Base-by-base conservation (phyloP, 2,329 filamentous ascomycete genomes). In the Pezicula radicicola region DNA sequence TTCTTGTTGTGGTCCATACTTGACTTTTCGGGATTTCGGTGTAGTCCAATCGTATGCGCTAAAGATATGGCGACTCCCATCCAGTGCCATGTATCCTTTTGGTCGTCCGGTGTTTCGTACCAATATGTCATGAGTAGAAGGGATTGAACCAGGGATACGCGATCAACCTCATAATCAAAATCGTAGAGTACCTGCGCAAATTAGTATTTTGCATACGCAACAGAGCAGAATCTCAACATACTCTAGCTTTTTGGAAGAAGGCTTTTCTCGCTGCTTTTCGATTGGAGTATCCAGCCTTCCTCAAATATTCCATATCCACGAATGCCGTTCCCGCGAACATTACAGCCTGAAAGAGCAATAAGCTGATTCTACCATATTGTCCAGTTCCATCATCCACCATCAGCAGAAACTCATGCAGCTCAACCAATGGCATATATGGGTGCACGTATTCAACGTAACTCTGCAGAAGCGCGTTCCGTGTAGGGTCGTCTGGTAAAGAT, bases 81-180 rank as follows among this genome's bases (percentile, higher is more conserved):
- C 93, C 92, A 97, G 67, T 97, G 92, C 89, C 93, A 97, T 43
- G 92, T 97, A 68, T 97, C 93, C 70, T 97, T 97, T 67, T 96
- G 91, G 68, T 97, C 93, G 70, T 97, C 91, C 0, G 92, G 92
- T 12, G 91, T 96, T 71, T 97, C 92, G 68, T 97, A 97, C 88
- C 93, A 97, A 69, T 96, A 96, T 3, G 92, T 96, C 88, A 97
- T 92, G 54, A 97, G 79, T 21, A 97, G 77, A 19, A 97, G 77
- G 4, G 89, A 87, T 70, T 97, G 93, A 15, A 97, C 91, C 21
- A 97, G 80, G 18, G 91, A 84, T 52, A 97, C 86, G 48, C 92
- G 88, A 68, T 97, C 92, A 42, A 85, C 83, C 70, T 97, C 93
- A 69, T 95, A 96, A 69, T 97, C 93, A 60, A 96, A 95, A 67